A percentile compares a stretch with the other conserved stretches of the same genome.
These are phyloP conservation scores for Hapsidospora chrysogenum DNA, from an alignment of 495 filamentous ascomycete genomes.

Conservation along the genomic window DNA sequence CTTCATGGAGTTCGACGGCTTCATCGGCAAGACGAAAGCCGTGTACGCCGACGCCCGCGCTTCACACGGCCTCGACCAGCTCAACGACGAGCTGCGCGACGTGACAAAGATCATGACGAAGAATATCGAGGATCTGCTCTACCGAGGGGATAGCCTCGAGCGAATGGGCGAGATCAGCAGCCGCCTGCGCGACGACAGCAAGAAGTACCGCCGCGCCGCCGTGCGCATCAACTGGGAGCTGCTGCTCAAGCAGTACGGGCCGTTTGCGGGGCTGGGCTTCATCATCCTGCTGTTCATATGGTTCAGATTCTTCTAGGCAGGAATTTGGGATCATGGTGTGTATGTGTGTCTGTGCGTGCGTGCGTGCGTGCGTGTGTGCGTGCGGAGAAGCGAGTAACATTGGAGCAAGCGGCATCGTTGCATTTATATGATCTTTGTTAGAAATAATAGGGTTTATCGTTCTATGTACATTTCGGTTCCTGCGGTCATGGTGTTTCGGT, in stretches of 20 bases:
- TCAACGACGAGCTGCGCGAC: constrained; percentile 92
- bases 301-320: constrained; percentile 76
- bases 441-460: no score
- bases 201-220: constrained; percentile 82
- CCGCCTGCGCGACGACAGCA: constrained; percentile 75
- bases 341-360: no score
- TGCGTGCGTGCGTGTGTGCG: no score
- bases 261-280: constrained; percentile 60
- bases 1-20: constrained; percentile 95
- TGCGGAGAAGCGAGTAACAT: no score
- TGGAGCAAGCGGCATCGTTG: no score
- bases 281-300: constrained; percentile 74
- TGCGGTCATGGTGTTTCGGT: no score
- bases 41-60: constrained; percentile 90
- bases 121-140: constrained; percentile 97
- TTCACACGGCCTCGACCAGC: constrained; percentile 66
- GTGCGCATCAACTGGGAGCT: constrained; percentile 98
- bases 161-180: constrained; percentile 91
- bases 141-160: constrained; percentile 87
- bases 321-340: no score
- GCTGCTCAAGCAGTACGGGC: constrained; percentile 91
- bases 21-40: constrained; percentile 82
- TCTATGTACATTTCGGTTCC: no score
- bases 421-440: no score
- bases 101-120: constrained; percentile 99